phyloP scores from a whole-genome alignment of 2,329 filamentous ascomycete species.

The Aspergillus quadricinctus region DNA sequence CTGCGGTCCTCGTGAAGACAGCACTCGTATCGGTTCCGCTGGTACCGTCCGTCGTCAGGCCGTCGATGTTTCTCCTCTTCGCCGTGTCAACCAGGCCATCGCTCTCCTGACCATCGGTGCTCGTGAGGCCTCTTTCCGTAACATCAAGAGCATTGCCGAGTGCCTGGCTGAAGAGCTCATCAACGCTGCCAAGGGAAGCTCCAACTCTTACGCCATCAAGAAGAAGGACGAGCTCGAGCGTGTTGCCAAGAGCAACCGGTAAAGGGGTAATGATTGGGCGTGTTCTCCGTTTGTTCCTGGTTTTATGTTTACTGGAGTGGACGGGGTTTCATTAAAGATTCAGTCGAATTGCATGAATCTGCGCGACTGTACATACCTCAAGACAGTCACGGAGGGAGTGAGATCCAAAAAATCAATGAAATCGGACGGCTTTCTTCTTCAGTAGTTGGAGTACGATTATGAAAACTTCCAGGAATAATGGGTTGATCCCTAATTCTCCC shows the following conservation, averaged over 20 bases:
- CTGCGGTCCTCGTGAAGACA: conserved; percentile 99
- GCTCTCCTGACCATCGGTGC: conserved; percentile 98
- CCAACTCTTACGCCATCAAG: conserved; percentile 99
- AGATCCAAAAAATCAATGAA: conserved; percentile 34
- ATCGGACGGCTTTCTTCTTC: conserved; percentile 37
- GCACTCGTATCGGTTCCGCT: conserved; percentile 97
- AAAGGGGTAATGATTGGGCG: conserved; percentile 53
- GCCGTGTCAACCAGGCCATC: conserved; percentile 99
- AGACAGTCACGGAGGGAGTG: conserved; percentile 35
- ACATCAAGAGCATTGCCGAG: conserved; percentile 99
- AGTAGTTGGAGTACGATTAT: conserved; percentile 42
- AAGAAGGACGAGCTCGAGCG: conserved; percentile 99
- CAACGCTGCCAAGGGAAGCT: conserved; percentile 99
- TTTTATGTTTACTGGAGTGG: conserved; percentile 39
- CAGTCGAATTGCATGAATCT: conserved; percentile 40
- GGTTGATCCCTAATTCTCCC: conserved; percentile 20
- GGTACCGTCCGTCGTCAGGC: conserved; percentile 99
- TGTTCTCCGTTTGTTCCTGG: conserved; percentile 38
- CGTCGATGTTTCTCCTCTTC: conserved; percentile 99
- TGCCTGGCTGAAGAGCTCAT: conserved; percentile 99
- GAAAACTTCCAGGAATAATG: conserved; percentile 28
- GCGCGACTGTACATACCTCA: conserved; percentile 38
- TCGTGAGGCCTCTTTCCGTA: conserved; percentile 98
- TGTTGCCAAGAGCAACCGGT: conserved; percentile 99
- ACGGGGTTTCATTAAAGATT: conserved; percentile 39